A percentile compares a stretch with the other conserved stretches of the same genome.
Evolutionary conservation across 176 grass and related monocot species (phyloP).

Genomic region (Aegilops speltoides): DNA sequence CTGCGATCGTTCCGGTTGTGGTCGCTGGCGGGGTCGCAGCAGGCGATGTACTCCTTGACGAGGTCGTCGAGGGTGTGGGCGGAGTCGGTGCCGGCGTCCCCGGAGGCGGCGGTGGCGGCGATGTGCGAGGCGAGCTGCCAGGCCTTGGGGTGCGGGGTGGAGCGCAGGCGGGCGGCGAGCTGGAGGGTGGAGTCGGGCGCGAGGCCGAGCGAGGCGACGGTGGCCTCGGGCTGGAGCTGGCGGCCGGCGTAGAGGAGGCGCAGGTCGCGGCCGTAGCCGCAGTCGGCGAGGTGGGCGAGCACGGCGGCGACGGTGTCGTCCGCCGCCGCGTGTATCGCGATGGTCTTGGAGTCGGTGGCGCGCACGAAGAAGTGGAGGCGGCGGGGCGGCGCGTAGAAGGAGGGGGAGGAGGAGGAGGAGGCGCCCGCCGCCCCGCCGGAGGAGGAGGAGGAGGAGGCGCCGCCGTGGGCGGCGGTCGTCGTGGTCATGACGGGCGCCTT

Average conservation of each 20-base stretch:
- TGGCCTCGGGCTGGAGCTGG: constrained; percentile 64
- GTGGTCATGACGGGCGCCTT: constrained; percentile 36
- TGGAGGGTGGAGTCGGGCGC: constrained; percentile 65
- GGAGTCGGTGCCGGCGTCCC: neutral
- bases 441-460: neutral
- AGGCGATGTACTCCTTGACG: constrained; percentile 63
- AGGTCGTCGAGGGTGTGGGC: constrained; percentile 50
- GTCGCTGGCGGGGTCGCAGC: constrained; percentile 16
- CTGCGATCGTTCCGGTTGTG: constrained; percentile 16
- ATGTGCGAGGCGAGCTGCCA: constrained; percentile 89
- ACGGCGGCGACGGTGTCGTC: constrained; percentile 57
- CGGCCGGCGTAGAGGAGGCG: constrained; percentile 72
- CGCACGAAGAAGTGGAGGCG: constrained; percentile 84
- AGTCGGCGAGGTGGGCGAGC: constrained; percentile 38
- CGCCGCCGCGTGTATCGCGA: constrained; percentile 57
- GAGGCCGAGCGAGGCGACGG: constrained; percentile 50
- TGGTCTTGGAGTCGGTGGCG: constrained; percentile 60
- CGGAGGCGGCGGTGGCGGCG: constrained; percentile 30
- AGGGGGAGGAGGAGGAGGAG: neutral
- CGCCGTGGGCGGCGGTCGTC: neutral
- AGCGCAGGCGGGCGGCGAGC: constrained; percentile 66
- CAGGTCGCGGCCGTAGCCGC: constrained; percentile 51
- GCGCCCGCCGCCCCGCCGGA: neutral
- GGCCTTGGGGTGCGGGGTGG: constrained; percentile 60
- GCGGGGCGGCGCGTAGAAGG: constrained; percentile 24